Evolutionary conservation across 352 stramenopile genomes (phyloP).

Genomic region (Pythium sp.): DNA sequence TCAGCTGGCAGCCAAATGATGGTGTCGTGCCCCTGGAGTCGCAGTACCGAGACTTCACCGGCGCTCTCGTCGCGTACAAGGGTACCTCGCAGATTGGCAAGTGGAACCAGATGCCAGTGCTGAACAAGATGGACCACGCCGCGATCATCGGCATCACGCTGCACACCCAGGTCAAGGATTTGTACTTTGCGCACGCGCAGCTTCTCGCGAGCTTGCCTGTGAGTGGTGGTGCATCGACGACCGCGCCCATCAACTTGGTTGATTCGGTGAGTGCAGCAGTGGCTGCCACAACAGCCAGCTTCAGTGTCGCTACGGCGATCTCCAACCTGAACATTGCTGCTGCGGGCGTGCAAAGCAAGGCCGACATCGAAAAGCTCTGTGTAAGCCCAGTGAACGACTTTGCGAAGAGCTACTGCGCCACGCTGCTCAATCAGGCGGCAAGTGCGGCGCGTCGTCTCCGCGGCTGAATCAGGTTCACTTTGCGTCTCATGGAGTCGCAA

Average conservation of each 20-base stretch:
- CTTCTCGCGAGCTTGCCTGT: constrained; percentile 17
- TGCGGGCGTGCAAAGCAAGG: not conserved
- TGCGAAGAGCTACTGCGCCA: constrained; percentile 1
- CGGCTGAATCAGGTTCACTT: not conserved
- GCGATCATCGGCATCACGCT: constrained; percentile 27
- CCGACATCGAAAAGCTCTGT: constrained; percentile 1
- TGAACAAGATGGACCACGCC: constrained; percentile 26
- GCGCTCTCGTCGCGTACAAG: constrained; percentile 11
- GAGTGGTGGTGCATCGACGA: not conserved
- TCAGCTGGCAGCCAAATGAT: constrained; percentile 34
- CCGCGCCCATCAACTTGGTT: not conserved
- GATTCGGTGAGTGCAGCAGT: not conserved
- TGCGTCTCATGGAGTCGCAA: not conserved
- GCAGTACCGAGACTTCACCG: constrained; percentile 15
- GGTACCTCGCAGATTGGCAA: constrained; percentile 17
- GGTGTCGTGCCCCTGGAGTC: constrained; percentile 24
- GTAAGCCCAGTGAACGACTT: constrained; percentile 4
- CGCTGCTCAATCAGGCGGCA: not conserved
- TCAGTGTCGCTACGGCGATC: not conserved
- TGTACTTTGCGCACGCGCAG: constrained; percentile 17
- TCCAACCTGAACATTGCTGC: not conserved
- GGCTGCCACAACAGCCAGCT: not conserved
- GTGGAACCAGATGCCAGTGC: constrained; percentile 24
- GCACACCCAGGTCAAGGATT: constrained; percentile 22
- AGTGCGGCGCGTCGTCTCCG: not conserved